Conservation (phyloP, 768 basidiomycete species). For the Phaeotremella skinneri region DNA sequence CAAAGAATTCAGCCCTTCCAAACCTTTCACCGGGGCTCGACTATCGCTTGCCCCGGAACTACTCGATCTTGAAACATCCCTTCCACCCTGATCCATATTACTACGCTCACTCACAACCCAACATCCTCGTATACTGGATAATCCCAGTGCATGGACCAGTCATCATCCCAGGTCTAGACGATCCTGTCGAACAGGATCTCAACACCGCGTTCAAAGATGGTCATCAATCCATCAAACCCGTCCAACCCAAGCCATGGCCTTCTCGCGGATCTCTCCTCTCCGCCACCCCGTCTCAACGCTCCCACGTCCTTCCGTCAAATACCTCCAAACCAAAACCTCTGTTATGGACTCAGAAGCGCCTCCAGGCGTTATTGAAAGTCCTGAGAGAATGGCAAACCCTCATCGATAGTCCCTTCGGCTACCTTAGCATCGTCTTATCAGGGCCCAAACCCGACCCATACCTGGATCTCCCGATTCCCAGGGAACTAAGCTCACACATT, state of each 20-base stretch:
- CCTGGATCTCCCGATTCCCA: slow-evolving; percentile 19
- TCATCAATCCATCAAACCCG: not conserved
- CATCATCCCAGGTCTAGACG: slow-evolving; percentile 23
- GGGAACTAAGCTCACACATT: slow-evolving; percentile 11
- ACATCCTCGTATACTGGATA: slow-evolving; percentile 36
- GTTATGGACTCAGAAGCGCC: slow-evolving; percentile 23
- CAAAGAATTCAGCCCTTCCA: slow-evolving; percentile 12
- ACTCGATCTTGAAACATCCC: slow-evolving; percentile 21
- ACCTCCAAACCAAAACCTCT: slow-evolving; percentile 18
- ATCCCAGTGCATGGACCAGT: slow-evolving; percentile 45
- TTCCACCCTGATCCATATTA: slow-evolving; percentile 31
- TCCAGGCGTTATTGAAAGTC: slow-evolving; percentile 25
- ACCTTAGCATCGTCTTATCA: slow-evolving; percentile 23
- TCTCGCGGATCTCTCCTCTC: slow-evolving; percentile 2
- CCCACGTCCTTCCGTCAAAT: not conserved
- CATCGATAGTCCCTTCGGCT: slow-evolving; percentile 15
- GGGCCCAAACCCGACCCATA: slow-evolving; percentile 47
- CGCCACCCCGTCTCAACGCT: not conserved
- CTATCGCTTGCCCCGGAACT: slow-evolving; percentile 2
- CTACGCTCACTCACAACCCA: slow-evolving; percentile 22
- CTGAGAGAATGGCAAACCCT: slow-evolving; percentile 21
- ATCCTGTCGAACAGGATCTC: not conserved
- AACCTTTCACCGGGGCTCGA: not conserved
- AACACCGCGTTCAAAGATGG: not conserved
- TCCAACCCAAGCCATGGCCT: not conserved